A percentile compares a stretch with the other conserved stretches of the same genome.
Evolutionary conservation across 2,329 filamentous ascomycete species (phyloP).

Genomic region (Sordariomycetes sp.): DNA sequence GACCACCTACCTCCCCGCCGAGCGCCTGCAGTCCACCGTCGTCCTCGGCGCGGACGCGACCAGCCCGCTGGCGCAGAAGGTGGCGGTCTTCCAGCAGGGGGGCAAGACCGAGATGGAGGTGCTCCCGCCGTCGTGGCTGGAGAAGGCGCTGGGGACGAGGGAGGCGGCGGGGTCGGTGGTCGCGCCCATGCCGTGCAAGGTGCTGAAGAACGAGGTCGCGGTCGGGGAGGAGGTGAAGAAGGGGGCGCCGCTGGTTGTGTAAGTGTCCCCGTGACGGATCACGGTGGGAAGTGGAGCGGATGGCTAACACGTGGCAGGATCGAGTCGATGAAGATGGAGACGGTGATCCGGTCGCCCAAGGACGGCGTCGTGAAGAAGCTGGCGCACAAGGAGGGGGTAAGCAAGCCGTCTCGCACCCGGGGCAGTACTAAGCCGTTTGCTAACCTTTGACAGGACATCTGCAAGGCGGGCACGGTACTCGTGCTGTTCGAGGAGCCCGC

Average conservation of each 20-base stretch:
- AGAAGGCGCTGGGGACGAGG: conserved; percentile 76
- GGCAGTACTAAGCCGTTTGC: too few relatives aligned
- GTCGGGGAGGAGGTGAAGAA: conserved; percentile 77
- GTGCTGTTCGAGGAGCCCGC: conserved; percentile 56
- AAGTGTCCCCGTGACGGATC: conserved; percentile 25
- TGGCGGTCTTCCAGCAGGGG: conserved; percentile 70
- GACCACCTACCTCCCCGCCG: conserved; percentile 70
- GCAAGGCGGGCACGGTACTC: conserved; percentile 64
- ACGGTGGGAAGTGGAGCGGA: too few relatives aligned
- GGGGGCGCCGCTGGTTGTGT: conserved; percentile 79
- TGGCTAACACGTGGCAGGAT: conserved; percentile 37
- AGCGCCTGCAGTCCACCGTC: conserved; percentile 70
- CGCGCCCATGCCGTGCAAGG: conserved; percentile 96
- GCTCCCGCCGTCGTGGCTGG: conserved; percentile 65
- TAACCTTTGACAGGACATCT: conserved; percentile 50
- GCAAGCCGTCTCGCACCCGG: too few relatives aligned
- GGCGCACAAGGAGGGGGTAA: conserved; percentile 64
- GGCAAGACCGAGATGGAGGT: conserved; percentile 47
- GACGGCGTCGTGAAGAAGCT: conserved; percentile 61
- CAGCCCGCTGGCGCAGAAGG: conserved; percentile 19
- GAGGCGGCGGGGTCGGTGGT: conserved; percentile 73
- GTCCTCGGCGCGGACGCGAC: conserved; percentile 46
- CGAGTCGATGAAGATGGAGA: conserved; percentile 88
- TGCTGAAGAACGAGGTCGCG: conserved; percentile 76
- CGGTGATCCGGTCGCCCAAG: conserved; percentile 68